A percentile compares a stretch with the other conserved stretches of the same genome.
phyloP scores from a whole-genome alignment of 129 eudicot species.

The Tagetes patula region DNA sequence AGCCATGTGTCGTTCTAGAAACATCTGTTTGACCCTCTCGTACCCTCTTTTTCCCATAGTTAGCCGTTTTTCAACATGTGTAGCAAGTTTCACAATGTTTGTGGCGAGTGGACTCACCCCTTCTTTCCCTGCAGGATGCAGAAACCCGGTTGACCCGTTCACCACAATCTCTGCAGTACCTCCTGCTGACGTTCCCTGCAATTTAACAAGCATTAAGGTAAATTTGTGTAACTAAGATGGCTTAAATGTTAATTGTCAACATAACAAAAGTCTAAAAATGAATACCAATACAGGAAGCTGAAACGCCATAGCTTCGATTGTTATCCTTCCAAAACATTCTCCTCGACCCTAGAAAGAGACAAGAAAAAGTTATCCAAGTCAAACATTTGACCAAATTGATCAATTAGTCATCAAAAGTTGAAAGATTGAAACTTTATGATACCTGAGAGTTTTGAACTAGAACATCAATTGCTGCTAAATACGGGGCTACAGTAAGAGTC shows the following conservation, averaged over 20 bases:
- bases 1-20: slow-evolving; percentile 77
- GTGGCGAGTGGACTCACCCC: slow-evolving; percentile 68
- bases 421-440: not conserved
- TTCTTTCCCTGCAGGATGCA: slow-evolving; percentile 82
- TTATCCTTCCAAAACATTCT: slow-evolving; percentile 88
- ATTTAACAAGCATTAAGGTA: not conserved
- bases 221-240: not conserved
- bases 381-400: not conserved
- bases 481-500: slow-evolving; percentile 61
- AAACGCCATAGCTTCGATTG: slow-evolving; percentile 90
- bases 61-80: slow-evolving; percentile 59
- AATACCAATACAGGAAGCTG: slow-evolving; percentile 78
- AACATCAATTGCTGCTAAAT: slow-evolving; percentile 70
- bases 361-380: not conserved
- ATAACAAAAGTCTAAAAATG: not conserved
- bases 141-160: slow-evolving; percentile 67
- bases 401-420: not conserved
- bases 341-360: slow-evolving; percentile 55
- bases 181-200: slow-evolving; percentile 91
- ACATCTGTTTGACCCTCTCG: slow-evolving; percentile 69
- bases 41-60: slow-evolving; percentile 80
- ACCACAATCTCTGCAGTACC: slow-evolving; percentile 85
- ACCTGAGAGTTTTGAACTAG: slow-evolving; percentile 81
- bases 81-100: slow-evolving; percentile 66
- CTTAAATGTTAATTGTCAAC: not conserved